Evolutionary conservation across 306 rosid species (phyloP).

Genomic region (Trifolium repens): DNA sequence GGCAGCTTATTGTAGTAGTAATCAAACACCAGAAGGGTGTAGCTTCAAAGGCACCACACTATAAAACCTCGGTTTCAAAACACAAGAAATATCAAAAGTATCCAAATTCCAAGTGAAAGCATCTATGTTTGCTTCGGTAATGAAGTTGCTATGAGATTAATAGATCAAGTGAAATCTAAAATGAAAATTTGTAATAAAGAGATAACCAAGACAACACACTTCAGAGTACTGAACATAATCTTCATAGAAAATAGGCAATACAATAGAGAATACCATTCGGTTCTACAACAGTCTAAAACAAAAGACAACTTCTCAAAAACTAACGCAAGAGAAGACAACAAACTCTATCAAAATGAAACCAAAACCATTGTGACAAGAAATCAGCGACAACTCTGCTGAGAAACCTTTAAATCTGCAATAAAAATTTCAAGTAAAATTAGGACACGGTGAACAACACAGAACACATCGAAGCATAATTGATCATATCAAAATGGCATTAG

Average conservation of each 20-base stretch:
- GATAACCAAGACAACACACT: neutral
- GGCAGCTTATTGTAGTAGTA: too few species aligned
- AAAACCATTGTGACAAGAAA: neutral
- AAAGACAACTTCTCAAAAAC: neutral
- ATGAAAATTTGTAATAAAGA: neutral
- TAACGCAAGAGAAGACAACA: neutral
- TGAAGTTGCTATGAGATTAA: neutral
- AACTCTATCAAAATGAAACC: neutral
- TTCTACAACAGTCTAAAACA: neutral
- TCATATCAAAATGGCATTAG: neutral
- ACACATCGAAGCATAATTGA: neutral
- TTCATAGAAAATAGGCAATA: neutral
- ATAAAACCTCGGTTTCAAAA: too few species aligned
- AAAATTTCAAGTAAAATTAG: neutral
- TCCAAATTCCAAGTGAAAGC: too few species aligned
- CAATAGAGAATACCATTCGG: neutral
- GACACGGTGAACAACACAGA: neutral
- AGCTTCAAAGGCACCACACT: too few species aligned
- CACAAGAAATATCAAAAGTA: too few species aligned
- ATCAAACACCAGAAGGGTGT: too few species aligned
- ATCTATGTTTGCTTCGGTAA: neutral
- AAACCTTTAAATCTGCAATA: neutral
- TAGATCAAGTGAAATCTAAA: neutral
- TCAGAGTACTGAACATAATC: neutral
- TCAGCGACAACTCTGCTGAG: neutral